These are phyloP conservation scores for Tagetes patula DNA, from an alignment of 129 eudicot species.

Conservation along the genomic window DNA sequence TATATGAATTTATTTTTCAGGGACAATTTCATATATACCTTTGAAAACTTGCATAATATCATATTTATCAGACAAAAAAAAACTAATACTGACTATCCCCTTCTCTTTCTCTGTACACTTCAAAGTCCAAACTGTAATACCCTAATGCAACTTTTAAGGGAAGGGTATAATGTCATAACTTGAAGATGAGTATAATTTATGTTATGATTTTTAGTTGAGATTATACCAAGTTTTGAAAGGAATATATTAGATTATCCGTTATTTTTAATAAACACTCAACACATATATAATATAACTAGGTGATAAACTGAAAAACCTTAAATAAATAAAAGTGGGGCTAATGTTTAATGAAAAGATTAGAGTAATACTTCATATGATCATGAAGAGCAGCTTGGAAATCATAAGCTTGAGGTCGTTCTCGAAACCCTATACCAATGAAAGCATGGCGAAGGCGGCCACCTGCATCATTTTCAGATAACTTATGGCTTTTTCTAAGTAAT, in stretches of 20 bases:
- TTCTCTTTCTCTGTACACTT: too few species aligned
- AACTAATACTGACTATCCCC: too few species aligned
- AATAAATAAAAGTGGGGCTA: neutral
- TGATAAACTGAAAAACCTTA: neutral
- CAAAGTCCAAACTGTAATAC: too few species aligned
- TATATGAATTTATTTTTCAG: neutral
- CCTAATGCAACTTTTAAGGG: too few species aligned
- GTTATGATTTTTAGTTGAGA: too few species aligned
- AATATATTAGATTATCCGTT: too few species aligned
- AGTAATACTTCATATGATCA: conserved; percentile 91
- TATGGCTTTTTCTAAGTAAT: conserved; percentile 3
- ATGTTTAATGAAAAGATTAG: conserved; percentile 1
- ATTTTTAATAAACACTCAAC: neutral
- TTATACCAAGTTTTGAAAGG: too few species aligned
- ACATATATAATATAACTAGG: neutral
- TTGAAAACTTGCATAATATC: too few species aligned
- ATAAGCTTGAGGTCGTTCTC: conserved; percentile 95
- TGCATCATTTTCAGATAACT: conserved; percentile 22
- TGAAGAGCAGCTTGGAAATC: conserved; percentile 99
- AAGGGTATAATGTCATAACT: too few species aligned
- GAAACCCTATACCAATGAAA: conserved; percentile 92
- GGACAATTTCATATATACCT: neutral
- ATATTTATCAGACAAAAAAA: too few species aligned
- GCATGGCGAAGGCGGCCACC: conserved; percentile 98
- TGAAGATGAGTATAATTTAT: too few species aligned